Evolutionary conservation across 2,329 filamentous ascomycete species (phyloP), one percentile per base, ranked within the genome.

Genomic region (Thermothelomyces thermophilus): DNA sequence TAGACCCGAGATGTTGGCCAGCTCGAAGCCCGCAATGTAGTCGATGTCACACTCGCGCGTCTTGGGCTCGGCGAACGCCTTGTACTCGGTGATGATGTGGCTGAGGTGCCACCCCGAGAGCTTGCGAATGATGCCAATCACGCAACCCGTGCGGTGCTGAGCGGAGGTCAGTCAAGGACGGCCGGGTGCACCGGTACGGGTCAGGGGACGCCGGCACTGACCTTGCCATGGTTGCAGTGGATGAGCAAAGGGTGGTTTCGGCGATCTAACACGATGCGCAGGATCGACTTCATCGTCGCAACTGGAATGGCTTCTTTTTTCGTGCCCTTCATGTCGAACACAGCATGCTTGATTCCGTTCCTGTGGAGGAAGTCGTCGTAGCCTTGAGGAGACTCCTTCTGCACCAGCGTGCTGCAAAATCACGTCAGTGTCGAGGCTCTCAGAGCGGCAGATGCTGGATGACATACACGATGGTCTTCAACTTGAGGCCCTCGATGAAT

Each of bases 181-280:
- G 5, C 17, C 43, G 14, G 20, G 10, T 16, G 17, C 3, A 28
- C 28, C 39, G 11, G 13, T 34, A n/a, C 33, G 14, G 13, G 33
- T 6, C 16, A 16, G 14, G 14, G 13, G 19, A n/a, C 1, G 17
- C 5, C 10, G 10, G 16, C 48, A 60, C 69, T 56, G 67, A 83
- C 80, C 70, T 84, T 93, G 64, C 90, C 90, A 59, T 95, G 90
- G 64, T 95, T 96, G 75, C 90, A 96, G 67, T 96, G 90, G 41
- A 96, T 78, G 34, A 95, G 74, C 10, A 96, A 68, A 0, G 90
- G 90, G 57, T 93, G 83, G 55, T 94, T 89, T 30, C 74, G 68
- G 42, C 76, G 76, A 62, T 94, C 79, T 46, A 91, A 73, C 35
- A 91, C 77, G 36, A 91, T 70, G 11, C 78, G 72, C 20, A 95